phyloP scores from a whole-genome alignment of 2,329 filamentous ascomycete genomes.

The Rosellinia necatrix region DNA sequence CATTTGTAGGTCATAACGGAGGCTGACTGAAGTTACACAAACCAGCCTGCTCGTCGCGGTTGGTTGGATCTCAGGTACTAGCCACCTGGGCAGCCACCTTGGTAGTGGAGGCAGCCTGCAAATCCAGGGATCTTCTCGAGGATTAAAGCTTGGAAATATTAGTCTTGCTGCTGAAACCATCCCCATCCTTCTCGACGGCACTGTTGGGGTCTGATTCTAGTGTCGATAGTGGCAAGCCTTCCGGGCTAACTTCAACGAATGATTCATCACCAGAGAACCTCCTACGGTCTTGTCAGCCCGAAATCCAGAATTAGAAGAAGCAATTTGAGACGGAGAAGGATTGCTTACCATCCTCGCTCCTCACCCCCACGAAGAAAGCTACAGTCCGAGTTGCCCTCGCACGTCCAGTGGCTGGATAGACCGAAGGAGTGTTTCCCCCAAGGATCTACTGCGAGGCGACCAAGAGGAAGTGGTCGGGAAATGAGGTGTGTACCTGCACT shows the following conservation, averaged over 20 bases:
- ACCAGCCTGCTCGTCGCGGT: neutral
- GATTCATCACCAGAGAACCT: conserved; percentile 49
- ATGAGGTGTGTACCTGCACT: conserved; percentile 39
- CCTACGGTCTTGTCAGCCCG: conserved; percentile 36
- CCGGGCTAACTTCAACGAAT: conserved; percentile 38
- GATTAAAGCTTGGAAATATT: conserved; percentile 25
- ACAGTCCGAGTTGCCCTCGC: conserved; percentile 81
- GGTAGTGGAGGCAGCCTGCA: neutral
- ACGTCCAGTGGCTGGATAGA: conserved; percentile 77
- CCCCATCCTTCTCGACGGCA: neutral
- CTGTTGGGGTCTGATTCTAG: conserved; percentile 36
- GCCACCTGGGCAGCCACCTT: neutral
- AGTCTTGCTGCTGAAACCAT: neutral
- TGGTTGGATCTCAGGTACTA: too few relatives aligned
- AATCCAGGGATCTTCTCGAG: neutral
- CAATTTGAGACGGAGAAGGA: neutral
- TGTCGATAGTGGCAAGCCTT: conserved; percentile 31
- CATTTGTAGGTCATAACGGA: neutral
- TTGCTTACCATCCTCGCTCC: conserved; percentile 82
- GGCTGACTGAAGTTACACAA: conserved; percentile 8
- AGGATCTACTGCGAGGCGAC: conserved; percentile 39
- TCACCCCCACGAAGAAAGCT: conserved; percentile 78
- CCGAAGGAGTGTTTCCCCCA: conserved; percentile 61
- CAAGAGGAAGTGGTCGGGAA: conserved; percentile 31
- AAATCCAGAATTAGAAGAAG: conserved; percentile 15